phyloP scores from a whole-genome alignment of 2,329 filamentous ascomycete species.

The Neonectria coccinea region DNA sequence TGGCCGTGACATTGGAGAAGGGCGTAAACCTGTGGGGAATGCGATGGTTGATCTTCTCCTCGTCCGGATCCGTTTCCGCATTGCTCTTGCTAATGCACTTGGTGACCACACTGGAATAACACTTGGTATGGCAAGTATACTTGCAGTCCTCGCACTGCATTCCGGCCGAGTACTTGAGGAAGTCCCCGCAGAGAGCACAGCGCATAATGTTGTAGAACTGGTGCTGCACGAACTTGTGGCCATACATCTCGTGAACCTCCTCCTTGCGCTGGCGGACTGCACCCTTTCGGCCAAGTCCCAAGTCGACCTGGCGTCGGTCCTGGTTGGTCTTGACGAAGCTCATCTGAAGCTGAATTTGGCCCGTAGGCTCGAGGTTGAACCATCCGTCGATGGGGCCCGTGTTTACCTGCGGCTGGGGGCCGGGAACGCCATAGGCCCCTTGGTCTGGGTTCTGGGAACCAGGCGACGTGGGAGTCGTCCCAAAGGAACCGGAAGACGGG shows the following conservation, averaged over 20 bases:
- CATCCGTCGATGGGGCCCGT: slow-evolving; percentile 85
- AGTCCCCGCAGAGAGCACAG: slow-evolving; percentile 96
- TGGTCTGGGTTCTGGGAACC: slow-evolving; percentile 51
- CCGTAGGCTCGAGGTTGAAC: slow-evolving; percentile 96
- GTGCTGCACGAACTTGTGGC: slow-evolving; percentile 98
- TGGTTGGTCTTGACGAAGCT: slow-evolving; percentile 93
- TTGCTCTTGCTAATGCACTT: slow-evolving; percentile 99
- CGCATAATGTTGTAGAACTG: slow-evolving; percentile 99
- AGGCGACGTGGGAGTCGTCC: slow-evolving; percentile 57
- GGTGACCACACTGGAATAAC: slow-evolving; percentile 94
- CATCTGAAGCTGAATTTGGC: slow-evolving; percentile 90
- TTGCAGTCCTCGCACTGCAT: slow-evolving; percentile 99
- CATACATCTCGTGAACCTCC: slow-evolving; percentile 98
- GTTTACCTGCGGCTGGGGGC: slow-evolving; percentile 62
- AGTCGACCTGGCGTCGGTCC: slow-evolving; percentile 83
- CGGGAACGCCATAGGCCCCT: slow-evolving; percentile 50
- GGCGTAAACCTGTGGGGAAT: slow-evolving; percentile 97
- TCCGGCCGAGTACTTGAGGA: slow-evolving; percentile 97
- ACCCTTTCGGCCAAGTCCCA: slow-evolving; percentile 93
- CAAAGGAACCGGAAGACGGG: slow-evolving; percentile 58
- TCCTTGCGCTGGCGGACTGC: slow-evolving; percentile 98
- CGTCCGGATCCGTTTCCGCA: slow-evolving; percentile 96
- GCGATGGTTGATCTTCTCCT: slow-evolving; percentile 99
- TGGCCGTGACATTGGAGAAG: slow-evolving; percentile 98
- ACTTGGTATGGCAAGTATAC: slow-evolving; percentile 98